phyloP scores from a whole-genome alignment of 192 early-diverging fungal genomes.

The Coemansia sp. region DNA sequence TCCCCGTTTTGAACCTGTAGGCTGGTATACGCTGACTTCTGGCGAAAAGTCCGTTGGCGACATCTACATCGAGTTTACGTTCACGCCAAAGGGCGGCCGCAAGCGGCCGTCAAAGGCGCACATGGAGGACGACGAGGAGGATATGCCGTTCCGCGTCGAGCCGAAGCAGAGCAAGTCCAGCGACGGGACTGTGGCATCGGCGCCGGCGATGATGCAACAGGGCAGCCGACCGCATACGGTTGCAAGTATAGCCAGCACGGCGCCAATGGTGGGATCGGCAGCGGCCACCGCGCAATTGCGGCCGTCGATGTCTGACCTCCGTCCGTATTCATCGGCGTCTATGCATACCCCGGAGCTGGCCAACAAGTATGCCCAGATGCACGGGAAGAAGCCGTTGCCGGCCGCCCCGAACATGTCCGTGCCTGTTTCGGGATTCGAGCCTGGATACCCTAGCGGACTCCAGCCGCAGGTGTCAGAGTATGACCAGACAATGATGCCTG shows the following conservation, averaged over 20 bases:
- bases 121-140: slow-evolving; percentile 21
- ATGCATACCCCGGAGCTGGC: slow-evolving; percentile 46
- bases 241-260: background rate
- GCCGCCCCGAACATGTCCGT: slow-evolving; percentile 18
- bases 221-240: background rate
- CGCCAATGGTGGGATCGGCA: background rate
- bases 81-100: slow-evolving; percentile 38
- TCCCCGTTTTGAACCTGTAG: slow-evolving; percentile 9
- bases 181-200: slow-evolving; percentile 24
- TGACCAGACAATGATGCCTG: slow-evolving; percentile 47
- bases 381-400: slow-evolving; percentile 48
- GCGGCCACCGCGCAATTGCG: slow-evolving; percentile 10
- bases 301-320: slow-evolving; percentile 46
- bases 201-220: slow-evolving; percentile 26
- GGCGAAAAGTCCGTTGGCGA: slow-evolving; percentile 46
- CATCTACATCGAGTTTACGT: slow-evolving; percentile 51
- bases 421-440: background rate
- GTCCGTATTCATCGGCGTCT: slow-evolving; percentile 51
- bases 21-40: slow-evolving; percentile 46
- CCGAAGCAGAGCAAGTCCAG: slow-evolving; percentile 11
- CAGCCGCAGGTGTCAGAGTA: slow-evolving; percentile 10
- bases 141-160: slow-evolving; percentile 15
- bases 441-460: background rate
- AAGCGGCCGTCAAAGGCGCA: slow-evolving; percentile 13
- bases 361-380: slow-evolving; percentile 47